Percentiles rank a stretch among this genome's conserved stretches.
phyloP scores from a whole-genome alignment of 805 yeast species.

The Wickerhamiella alocasiicola region DNA sequence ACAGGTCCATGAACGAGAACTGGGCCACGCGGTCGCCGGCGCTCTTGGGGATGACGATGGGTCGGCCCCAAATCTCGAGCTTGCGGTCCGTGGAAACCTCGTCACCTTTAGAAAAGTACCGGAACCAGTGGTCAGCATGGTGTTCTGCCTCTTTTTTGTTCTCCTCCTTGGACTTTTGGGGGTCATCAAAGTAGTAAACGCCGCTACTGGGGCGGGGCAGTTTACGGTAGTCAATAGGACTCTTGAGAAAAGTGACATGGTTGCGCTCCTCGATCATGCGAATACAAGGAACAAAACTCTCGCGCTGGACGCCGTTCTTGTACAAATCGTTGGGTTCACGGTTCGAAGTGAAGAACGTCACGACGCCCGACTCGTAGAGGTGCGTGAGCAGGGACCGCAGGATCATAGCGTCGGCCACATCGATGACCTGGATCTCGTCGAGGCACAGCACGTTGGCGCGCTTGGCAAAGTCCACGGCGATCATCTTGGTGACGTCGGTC shows the following conservation, averaged over 20 bases:
- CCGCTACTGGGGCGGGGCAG: conserved; percentile 71
- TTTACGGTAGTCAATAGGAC: conserved; percentile 90
- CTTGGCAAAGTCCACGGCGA: conserved; percentile 74
- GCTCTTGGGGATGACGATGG: conserved; percentile 59
- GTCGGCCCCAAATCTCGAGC: conserved; percentile 74
- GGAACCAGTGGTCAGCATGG: conserved; percentile 70
- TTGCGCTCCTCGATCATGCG: conserved; percentile 61
- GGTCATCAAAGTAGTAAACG: conserved; percentile 58
- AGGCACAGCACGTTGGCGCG: conserved; percentile 73
- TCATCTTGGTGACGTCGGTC: conserved; percentile 67
- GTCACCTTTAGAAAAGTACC: conserved; percentile 52
- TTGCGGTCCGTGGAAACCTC: conserved; percentile 28
- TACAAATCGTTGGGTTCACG: conserved; percentile 90
- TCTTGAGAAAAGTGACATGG: conserved; percentile 65
- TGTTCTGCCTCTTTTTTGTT: conserved; percentile 32
- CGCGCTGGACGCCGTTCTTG: conserved; percentile 87
- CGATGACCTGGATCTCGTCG: conserved; percentile 96
- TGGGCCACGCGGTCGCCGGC: conserved; percentile 77
- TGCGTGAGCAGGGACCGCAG: conserved; percentile 66
- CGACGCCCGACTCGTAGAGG: conserved; percentile 55
- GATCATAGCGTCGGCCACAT: conserved; percentile 97
- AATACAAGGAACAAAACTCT: conserved; percentile 85
- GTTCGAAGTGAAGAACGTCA: conserved; percentile 86
- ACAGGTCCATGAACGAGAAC: conserved; percentile 73
- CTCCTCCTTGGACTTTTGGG: conserved; percentile 27